Conservation (phyloP, 257 asterid genomes). For the Pogostemon cablin region DNA sequence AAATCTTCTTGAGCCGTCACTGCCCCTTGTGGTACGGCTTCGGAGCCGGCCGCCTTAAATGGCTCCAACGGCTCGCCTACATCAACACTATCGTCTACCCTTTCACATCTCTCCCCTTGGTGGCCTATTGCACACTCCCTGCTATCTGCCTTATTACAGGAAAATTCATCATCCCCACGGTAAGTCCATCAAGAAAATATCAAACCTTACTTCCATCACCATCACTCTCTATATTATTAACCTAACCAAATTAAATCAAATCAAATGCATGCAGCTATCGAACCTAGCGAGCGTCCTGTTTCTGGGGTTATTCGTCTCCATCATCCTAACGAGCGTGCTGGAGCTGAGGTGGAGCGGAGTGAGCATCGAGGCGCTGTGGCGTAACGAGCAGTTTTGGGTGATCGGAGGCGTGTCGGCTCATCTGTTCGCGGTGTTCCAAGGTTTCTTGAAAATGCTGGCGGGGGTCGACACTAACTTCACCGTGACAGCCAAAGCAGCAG, state of each 20-base stretch:
- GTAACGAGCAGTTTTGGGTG: slow-evolving; percentile 99
- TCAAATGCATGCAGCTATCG: slow-evolving; percentile 51
- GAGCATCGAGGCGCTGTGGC: slow-evolving; percentile 92
- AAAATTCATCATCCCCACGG: slow-evolving; percentile 96
- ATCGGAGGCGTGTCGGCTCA: slow-evolving; percentile 98
- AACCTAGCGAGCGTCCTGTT: slow-evolving; percentile 87
- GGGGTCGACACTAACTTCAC: slow-evolving; percentile 96
- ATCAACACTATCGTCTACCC: slow-evolving; percentile 95
- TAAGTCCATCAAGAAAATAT: slow-evolving; percentile 30
- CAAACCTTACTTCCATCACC: too few species aligned
- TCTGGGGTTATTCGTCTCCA: slow-evolving; percentile 83
- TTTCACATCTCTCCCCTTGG: slow-evolving; percentile 90
- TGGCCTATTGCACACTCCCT: slow-evolving; percentile 83
- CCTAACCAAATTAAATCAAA: too few species aligned
- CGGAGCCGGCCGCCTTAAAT: slow-evolving; percentile 89
- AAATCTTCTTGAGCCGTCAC: slow-evolving; percentile 90
- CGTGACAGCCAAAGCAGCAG: slow-evolving; percentile 81
- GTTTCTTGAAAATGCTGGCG: slow-evolving; percentile 87
- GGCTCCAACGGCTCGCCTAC: slow-evolving; percentile 92
- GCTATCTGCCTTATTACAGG: slow-evolving; percentile 94
- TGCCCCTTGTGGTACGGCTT: slow-evolving; percentile 97
- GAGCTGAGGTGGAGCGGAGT: slow-evolving; percentile 98
- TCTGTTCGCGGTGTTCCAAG: slow-evolving; percentile 98
- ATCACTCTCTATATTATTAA: too few species aligned
- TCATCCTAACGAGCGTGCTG: slow-evolving; percentile 76